These are phyloP conservation scores for Solanum appendiculatum DNA, from an alignment of 257 asterid species.

Conservation along the genomic window DNA sequence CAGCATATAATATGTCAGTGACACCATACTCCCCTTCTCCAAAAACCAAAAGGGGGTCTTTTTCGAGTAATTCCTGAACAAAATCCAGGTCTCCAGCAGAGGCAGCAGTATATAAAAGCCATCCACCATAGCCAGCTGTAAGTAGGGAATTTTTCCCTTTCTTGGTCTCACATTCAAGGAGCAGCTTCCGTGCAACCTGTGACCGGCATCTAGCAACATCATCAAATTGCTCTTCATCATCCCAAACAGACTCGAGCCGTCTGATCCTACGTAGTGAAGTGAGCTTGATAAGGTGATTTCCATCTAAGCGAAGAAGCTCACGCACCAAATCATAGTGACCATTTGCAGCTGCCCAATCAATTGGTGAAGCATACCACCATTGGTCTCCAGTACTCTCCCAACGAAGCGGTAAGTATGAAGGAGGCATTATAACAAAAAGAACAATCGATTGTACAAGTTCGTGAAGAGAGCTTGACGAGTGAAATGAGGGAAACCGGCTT, in stretches of 20 bases:
- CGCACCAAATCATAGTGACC: slow-evolving; percentile 87
- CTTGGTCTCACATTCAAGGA: slow-evolving; percentile 45
- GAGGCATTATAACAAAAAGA: slow-evolving; percentile 29
- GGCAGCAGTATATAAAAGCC: slow-evolving; percentile 86
- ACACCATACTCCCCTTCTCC: slow-evolving; percentile 95
- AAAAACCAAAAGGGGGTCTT: slow-evolving; percentile 75
- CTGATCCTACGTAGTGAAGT: slow-evolving; percentile 81
- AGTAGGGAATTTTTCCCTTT: slow-evolving; percentile 53
- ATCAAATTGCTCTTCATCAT: slow-evolving; percentile 75
- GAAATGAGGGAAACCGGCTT: not conserved
- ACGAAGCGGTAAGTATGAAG: slow-evolving; percentile 70
- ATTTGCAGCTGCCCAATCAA: slow-evolving; percentile 95
- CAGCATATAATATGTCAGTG: slow-evolving; percentile 77
- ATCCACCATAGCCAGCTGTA: slow-evolving; percentile 81
- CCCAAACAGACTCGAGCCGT: slow-evolving; percentile 94
- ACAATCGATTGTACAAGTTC: not conserved
- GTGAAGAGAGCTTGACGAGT: not conserved
- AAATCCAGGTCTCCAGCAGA: slow-evolving; percentile 84
- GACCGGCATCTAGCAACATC: slow-evolving; percentile 70
- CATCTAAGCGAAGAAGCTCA: slow-evolving; percentile 88
- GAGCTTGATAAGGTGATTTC: slow-evolving; percentile 74
- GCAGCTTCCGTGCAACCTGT: slow-evolving; percentile 49
- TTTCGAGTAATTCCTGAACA: slow-evolving; percentile 51
- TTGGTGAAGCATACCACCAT: slow-evolving; percentile 99
- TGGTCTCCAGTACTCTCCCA: slow-evolving; percentile 99